Conservation (phyloP, 352 stramenopile species). For the Phytophthora tentaculata region DNA sequence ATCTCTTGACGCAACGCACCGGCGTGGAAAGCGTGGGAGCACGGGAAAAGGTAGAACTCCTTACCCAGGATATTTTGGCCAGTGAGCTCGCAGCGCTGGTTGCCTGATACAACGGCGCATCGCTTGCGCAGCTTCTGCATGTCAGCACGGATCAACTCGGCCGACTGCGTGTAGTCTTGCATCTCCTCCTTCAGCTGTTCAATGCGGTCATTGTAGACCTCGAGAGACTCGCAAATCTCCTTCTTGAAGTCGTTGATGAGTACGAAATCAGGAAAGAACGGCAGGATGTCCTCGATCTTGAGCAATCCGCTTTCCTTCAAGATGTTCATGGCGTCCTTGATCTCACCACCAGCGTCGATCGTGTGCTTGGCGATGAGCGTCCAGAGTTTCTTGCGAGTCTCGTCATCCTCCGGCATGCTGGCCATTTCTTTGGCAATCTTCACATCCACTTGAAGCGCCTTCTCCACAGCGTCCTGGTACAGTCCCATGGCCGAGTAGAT, state of each 20-base stretch:
- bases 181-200: slow-evolving; percentile 94
- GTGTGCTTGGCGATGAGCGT: slow-evolving; percentile 93
- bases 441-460: slow-evolving; percentile 90
- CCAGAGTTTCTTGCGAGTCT: slow-evolving; percentile 93
- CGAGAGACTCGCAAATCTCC: slow-evolving; percentile 93
- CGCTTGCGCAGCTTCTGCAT: slow-evolving; percentile 90
- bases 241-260: slow-evolving; percentile 97
- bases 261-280: slow-evolving; percentile 95
- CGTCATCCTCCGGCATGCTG: slow-evolving; percentile 89
- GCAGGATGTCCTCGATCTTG: slow-evolving; percentile 95
- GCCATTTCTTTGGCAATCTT: slow-evolving; percentile 95
- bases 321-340: slow-evolving; percentile 87
- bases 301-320: slow-evolving; percentile 88
- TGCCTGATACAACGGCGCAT: slow-evolving; percentile 85
- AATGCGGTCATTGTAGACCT: slow-evolving; percentile 92
- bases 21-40: slow-evolving; percentile 94
- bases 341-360: slow-evolving; percentile 88
- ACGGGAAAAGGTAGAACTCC: slow-evolving; percentile 96
- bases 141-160: slow-evolving; percentile 89
- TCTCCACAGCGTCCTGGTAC: slow-evolving; percentile 93
- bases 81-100: slow-evolving; percentile 90
- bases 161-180: slow-evolving; percentile 92
- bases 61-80: slow-evolving; percentile 89
- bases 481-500: slow-evolving; percentile 94
- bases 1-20: slow-evolving; percentile 89